Base-by-base conservation (phyloP, 2,329 filamentous ascomycete genomes). In the Polychaeton citri region DNA sequence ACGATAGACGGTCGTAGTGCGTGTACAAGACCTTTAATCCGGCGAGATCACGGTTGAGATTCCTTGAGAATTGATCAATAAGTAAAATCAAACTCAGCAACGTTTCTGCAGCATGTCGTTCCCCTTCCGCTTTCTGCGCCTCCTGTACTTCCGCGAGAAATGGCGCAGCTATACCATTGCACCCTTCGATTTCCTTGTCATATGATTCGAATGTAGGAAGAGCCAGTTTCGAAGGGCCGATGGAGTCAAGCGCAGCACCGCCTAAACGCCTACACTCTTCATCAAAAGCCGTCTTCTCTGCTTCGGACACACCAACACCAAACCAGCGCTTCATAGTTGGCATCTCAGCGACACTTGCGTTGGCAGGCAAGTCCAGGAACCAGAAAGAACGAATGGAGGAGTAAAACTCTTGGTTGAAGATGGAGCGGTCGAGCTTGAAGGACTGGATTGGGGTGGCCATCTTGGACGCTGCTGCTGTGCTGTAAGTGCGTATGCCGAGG, bases 11-110 rank as follows among this genome's bases (percentile, higher is more conserved):
- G 44, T 79, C 75, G 43, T 74, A 78, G 43, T 69, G 62, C 1
- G 39, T 55, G 47, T 76, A 79, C 3, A 71, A 61, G 2, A 68
- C 42, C 0, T 60, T 52, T 17, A 71, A 54, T 0, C 60, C 56
- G 0, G 48, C 43, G 6, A 47, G 46, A 0, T 61, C 65, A 10
- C 76, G 72, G 55, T 69, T 75, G 43, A 72, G 63, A 48, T 80
- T 79, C 2, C 76, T 68, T 0, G 75, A 63, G 30, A 79, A 62
- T 48, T 80, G 76, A 42, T 80, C 76, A 2, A 80, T 63, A 2
- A 80, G 60, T 2, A 80, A 45, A 4, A 74, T 46, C 0, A 79
- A 50, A 31, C 64, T 62, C 2, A 80, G 55, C 9, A 62, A 50
- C 3, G 54, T 58, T 33, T 57, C 55, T 1, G 56, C 58, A 2